Evolutionary conservation across 148 eudicot genomes (phyloP).

Genomic region (Camellia japonica): DNA sequence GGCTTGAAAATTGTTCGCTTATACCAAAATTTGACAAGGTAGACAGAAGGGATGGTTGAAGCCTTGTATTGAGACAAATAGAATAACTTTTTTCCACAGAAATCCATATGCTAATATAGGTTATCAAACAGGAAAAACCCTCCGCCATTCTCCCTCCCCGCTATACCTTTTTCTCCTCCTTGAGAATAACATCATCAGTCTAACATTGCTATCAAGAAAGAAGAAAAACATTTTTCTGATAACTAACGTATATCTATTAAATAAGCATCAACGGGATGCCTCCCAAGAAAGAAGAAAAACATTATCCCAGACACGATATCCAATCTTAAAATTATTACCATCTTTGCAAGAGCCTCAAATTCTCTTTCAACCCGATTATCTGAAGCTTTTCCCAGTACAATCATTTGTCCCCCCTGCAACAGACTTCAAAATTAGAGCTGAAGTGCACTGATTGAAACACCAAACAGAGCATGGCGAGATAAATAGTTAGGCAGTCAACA

Average conservation of each 20-base stretch:
- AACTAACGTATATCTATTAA: too few species aligned
- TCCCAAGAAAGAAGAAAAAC: not conserved
- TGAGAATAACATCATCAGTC: not conserved
- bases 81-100: too few species aligned
- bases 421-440: not conserved
- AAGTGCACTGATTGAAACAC: not conserved
- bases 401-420: slow-evolving; percentile 78
- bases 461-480: not conserved
- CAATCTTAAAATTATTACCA: slow-evolving; percentile 28
- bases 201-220: not conserved
- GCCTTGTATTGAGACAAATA: too few species aligned
- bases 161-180: not conserved
- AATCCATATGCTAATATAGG: not conserved
- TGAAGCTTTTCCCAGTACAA: slow-evolving; percentile 66
- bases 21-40: too few species aligned
- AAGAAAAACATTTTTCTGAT: not conserved
- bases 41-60: too few species aligned
- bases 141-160: too few species aligned
- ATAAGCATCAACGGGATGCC: too few species aligned
- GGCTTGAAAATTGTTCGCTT: too few species aligned
- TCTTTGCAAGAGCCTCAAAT: slow-evolving; percentile 62
- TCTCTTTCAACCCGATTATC: slow-evolving; percentile 59
- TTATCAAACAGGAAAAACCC: not conserved
- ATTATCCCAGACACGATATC: not conserved
- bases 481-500: not conserved